phyloP scores from a whole-genome alignment of 1,139 yeast species.

The Yamadazyma blattariae region DNA sequence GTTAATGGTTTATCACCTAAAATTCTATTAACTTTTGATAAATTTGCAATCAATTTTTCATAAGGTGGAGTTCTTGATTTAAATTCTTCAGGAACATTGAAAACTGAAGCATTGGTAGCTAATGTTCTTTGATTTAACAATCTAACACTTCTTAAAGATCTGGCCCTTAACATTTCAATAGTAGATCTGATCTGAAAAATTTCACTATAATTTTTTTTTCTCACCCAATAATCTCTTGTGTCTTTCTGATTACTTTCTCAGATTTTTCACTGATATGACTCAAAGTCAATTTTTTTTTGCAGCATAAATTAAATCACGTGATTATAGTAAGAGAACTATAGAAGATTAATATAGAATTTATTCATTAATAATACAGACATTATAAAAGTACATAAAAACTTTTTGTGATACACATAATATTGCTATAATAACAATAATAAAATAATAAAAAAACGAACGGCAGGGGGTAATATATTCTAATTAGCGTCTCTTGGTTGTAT shows the following conservation, averaged over 20 bases:
- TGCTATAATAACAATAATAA: no score
- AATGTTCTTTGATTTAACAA: conserved; percentile 18
- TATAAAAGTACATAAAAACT: no score
- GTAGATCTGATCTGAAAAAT: not conserved
- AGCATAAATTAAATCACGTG: no score
- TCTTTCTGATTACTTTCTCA: conserved; percentile 2
- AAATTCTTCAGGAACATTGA: conserved; percentile 55
- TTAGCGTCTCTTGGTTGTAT: conserved; percentile 40
- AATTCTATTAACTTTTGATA: conserved; percentile 59
- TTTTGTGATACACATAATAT: no score
- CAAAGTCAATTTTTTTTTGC: conserved; percentile 1
- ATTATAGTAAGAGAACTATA: no score
- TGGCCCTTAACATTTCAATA: conserved; percentile 5
- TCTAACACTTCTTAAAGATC: conserved; percentile 2
- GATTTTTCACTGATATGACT: conserved; percentile 5
- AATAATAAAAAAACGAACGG: no score
- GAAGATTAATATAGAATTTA: no score
- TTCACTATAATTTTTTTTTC: conserved; percentile 2
- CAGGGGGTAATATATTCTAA: no score
- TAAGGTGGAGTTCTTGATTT: conserved; percentile 84
- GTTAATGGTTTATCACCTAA: conserved; percentile 77
- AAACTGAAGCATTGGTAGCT: conserved; percentile 32
- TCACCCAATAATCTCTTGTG: conserved; percentile 2
- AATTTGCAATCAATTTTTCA: conserved; percentile 63
- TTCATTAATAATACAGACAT: no score